phyloP scores from a whole-genome alignment of 768 basidiomycete genomes.

The Boletus sensibilis region DNA sequence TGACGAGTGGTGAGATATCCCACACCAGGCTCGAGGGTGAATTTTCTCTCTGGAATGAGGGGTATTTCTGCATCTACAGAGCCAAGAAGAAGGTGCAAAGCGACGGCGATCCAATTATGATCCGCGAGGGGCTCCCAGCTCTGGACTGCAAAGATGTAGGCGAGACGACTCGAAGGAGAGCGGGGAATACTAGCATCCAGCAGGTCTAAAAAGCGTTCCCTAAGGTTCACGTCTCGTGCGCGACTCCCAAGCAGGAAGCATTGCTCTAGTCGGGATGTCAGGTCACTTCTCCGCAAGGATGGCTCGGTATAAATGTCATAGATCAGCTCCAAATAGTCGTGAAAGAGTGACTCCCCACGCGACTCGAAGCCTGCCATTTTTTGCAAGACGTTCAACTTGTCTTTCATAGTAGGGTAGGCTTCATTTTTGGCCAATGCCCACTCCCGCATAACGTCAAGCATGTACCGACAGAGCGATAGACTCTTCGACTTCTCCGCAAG shows the following conservation, averaged over 20 bases:
- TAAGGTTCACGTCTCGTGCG: conserved; percentile 71
- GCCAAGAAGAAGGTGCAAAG: conserved; percentile 86
- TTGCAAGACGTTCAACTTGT: conserved; percentile 85
- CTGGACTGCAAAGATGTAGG: conserved; percentile 90
- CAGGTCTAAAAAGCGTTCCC: conserved; percentile 86
- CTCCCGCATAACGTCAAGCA: conserved; percentile 80
- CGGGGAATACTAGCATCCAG: conserved; percentile 87
- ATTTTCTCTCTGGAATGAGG: conserved; percentile 44
- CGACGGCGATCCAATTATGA: conserved; percentile 91
- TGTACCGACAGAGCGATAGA: conserved; percentile 70
- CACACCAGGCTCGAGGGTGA: conserved; percentile 32
- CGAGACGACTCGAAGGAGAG: conserved; percentile 75
- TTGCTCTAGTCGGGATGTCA: conserved; percentile 90
- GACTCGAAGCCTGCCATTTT: conserved; percentile 86
- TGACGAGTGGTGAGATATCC: conserved; percentile 42
- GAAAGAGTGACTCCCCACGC: conserved; percentile 75
- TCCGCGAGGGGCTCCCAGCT: conserved; percentile 93
- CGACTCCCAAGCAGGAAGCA: conserved; percentile 92
- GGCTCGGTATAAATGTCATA: conserved; percentile 94
- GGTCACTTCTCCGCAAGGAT: conserved; percentile 80
- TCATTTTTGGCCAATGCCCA: conserved; percentile 91
- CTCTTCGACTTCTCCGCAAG: conserved; percentile 91
- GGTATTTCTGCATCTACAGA: conserved; percentile 47
- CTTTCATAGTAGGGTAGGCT: conserved; percentile 88
- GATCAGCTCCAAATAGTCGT: conserved; percentile 83